These are phyloP conservation scores for Schizochytrium sp. DNA, from an alignment of 108 stramenopile genomes.

Conservation along the genomic window DNA sequence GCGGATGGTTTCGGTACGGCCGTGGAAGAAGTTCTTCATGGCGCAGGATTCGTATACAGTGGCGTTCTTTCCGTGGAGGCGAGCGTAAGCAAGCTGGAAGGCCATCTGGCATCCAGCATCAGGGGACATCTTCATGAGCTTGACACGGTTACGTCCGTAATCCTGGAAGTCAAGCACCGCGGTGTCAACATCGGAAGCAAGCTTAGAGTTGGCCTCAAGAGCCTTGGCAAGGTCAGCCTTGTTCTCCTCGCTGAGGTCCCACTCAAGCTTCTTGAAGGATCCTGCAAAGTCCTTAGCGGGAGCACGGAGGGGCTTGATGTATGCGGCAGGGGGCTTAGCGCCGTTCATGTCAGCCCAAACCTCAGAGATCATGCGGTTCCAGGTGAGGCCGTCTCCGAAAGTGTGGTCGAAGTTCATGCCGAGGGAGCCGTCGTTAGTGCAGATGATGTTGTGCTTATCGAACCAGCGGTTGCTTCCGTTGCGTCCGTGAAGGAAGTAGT, in stretches of 20 bases:
- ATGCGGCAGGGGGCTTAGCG: constrained; percentile 4
- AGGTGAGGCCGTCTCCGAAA: constrained; percentile 73
- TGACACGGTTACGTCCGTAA: constrained; percentile 70
- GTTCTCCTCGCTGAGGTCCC: neutral
- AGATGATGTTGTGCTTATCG: constrained; percentile 73
- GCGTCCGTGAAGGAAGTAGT: constrained; percentile 63
- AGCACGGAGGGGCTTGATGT: constrained; percentile 17
- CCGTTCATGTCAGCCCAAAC: constrained; percentile 26
- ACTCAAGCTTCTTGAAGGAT: constrained; percentile 19
- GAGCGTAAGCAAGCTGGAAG: constrained; percentile 71
- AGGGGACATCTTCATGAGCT: constrained; percentile 71
- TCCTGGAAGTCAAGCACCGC: constrained; percentile 68
- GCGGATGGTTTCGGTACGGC: constrained; percentile 76
- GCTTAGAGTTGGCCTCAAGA: neutral
- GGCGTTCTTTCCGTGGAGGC: constrained; percentile 69
- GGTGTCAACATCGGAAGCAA: constrained; percentile 56
- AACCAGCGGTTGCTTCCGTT: constrained; percentile 73
- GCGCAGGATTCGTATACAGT: constrained; percentile 73
- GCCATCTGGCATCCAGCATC: constrained; percentile 73
- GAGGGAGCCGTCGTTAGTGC: constrained; percentile 64
- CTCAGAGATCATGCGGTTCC: constrained; percentile 69
- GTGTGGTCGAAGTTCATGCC: constrained; percentile 76
- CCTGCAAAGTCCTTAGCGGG: constrained; percentile 29
- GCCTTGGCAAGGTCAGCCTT: neutral
- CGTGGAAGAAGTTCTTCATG: constrained; percentile 69